These are phyloP conservation scores for Kodamaea arcana DNA, from an alignment of 1,139 yeast genomes.

Conservation along the genomic window DNA sequence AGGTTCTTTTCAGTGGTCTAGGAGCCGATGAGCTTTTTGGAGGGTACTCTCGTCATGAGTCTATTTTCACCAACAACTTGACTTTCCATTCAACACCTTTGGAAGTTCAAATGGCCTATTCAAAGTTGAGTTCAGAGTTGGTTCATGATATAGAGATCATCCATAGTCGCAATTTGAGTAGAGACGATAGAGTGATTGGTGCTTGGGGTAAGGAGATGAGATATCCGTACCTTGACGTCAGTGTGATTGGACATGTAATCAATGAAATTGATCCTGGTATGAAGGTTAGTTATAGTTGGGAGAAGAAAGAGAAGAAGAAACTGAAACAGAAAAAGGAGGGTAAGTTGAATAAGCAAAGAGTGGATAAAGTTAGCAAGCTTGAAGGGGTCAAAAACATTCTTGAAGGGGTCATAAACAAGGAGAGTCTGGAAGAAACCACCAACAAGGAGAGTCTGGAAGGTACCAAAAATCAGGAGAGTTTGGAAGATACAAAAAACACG, in stretches of 20 bases:
- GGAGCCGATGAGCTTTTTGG: constrained; percentile 97
- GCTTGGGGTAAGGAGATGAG: constrained; percentile 88
- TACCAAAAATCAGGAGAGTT: constrained; percentile 13
- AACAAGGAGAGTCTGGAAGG: constrained; percentile 27
- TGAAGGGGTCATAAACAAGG: constrained; percentile 26
- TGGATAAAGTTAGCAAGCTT: too few relatives aligned
- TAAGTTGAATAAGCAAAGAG: too few relatives aligned
- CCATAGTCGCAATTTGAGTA: constrained; percentile 73
- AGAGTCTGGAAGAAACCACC: constrained; percentile 22
- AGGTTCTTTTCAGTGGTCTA: constrained; percentile 83
- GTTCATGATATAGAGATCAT: constrained; percentile 67
- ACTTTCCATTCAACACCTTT: constrained; percentile 16
- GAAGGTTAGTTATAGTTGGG: constrained; percentile 32
- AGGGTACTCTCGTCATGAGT: constrained; percentile 80
- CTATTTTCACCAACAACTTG: constrained; percentile 30
- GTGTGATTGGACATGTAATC: constrained; percentile 52
- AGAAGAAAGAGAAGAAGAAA: background rate
- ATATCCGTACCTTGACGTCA: constrained; percentile 78
- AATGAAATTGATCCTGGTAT: constrained; percentile 46
- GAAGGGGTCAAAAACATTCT: too few relatives aligned
- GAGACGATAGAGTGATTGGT: constrained; percentile 87
- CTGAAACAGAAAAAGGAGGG: background rate
- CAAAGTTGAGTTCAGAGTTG: constrained; percentile 44
- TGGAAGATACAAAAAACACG: constrained; percentile 21
- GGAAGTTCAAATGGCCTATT: constrained; percentile 17